Evolutionary conservation across 495 filamentous ascomycete species (phyloP).

Genomic region (Parathielavia appendiculata): DNA sequence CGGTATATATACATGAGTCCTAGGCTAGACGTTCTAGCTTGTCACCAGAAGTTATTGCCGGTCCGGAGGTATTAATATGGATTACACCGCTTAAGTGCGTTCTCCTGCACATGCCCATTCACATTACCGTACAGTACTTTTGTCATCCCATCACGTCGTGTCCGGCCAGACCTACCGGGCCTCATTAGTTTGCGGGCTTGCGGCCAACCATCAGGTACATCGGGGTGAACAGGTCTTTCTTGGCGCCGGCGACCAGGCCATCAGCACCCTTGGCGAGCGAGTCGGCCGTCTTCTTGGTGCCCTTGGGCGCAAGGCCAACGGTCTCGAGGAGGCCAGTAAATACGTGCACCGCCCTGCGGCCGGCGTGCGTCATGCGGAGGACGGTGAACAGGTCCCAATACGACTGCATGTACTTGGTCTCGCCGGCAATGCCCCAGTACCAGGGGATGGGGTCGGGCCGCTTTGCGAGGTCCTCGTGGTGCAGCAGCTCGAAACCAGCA

Average conservation of each 20-base stretch:
- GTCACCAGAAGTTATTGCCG: background rate
- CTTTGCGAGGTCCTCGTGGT: conserved; percentile 86
- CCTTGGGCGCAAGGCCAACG: conserved; percentile 67
- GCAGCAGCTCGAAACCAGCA: conserved; percentile 79
- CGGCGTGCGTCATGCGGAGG: conserved; percentile 84
- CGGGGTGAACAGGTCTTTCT: conserved; percentile 92
- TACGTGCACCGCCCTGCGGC: conserved; percentile 68
- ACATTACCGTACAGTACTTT: conserved; percentile 21
- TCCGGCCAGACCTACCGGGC: background rate
- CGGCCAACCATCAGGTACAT: conserved; percentile 98
- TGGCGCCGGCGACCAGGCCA: conserved; percentile 81
- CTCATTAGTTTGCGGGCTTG: conserved; percentile 59
- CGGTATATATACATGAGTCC: conserved; percentile 7
- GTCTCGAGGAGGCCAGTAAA: conserved; percentile 75
- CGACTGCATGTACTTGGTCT: conserved; percentile 73
- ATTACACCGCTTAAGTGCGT: background rate
- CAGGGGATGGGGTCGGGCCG: conserved; percentile 74
- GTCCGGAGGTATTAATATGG: conserved; percentile 12
- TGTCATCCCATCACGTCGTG: conserved; percentile 20
- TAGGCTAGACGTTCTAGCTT: background rate
- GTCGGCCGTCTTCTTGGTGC: conserved; percentile 95
- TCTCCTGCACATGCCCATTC: conserved; percentile 17
- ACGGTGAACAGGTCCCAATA: conserved; percentile 79
- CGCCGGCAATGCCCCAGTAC: conserved; percentile 88
- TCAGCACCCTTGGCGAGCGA: conserved; percentile 78